phyloP scores from a whole-genome alignment of 2,329 filamentous ascomycete species.

The Dothideomycetes sp. region DNA sequence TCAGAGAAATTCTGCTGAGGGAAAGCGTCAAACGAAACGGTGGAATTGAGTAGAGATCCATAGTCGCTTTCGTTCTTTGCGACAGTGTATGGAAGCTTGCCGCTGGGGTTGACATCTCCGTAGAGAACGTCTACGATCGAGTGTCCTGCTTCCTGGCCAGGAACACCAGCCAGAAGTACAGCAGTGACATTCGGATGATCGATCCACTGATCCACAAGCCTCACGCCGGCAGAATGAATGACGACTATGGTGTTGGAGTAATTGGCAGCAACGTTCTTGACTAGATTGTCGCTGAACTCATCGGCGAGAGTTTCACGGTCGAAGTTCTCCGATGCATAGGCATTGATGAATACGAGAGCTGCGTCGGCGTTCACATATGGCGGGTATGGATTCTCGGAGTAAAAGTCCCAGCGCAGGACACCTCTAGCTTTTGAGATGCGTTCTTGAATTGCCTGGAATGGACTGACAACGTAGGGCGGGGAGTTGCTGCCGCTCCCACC shows the following conservation, averaged over 20 bases:
- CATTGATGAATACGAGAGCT: constrained; percentile 13
- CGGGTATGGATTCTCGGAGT: constrained; percentile 17
- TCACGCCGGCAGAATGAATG: constrained; percentile 11
- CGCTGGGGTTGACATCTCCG: constrained; percentile 64
- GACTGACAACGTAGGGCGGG: constrained; percentile 10
- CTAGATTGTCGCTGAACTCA: constrained; percentile 9
- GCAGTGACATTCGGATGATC: constrained; percentile 35
- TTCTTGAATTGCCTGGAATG: constrained; percentile 14
- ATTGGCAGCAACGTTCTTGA: constrained; percentile 11
- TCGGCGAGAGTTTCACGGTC: constrained; percentile 15
- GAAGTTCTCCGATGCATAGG: constrained; percentile 9
- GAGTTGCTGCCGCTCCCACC: constrained; percentile 11
- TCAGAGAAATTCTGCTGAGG: constrained; percentile 25
- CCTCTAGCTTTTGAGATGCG: constrained; percentile 19
- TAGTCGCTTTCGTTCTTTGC: constrained; percentile 66
- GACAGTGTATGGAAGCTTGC: constrained; percentile 81
- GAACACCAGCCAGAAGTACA: constrained; percentile 73
- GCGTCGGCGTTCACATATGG: constrained; percentile 8
- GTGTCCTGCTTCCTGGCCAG: constrained; percentile 77
- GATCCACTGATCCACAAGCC: constrained; percentile 9
- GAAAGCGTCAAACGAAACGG: constrained; percentile 11
- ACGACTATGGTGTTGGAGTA: constrained; percentile 13
- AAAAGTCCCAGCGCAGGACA: constrained; percentile 25
- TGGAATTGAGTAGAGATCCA: constrained; percentile 16
- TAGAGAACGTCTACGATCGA: constrained; percentile 72